Evolutionary conservation across 176 grass and related monocot species (phyloP).

Genomic region (Zea luxurians): DNA sequence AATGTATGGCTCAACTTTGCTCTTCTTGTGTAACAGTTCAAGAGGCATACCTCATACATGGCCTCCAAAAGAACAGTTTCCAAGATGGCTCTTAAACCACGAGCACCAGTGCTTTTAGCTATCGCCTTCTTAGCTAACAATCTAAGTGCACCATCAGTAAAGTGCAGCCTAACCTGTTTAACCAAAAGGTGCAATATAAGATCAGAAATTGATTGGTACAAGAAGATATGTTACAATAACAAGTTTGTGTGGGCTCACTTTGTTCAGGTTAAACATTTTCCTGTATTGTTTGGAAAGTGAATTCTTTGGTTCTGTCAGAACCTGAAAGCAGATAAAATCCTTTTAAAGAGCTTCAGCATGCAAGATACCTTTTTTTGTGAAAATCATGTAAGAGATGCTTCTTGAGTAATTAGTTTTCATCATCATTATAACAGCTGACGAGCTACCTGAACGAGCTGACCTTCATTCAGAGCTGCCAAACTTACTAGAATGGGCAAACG

Average conservation of each 20-base stretch:
- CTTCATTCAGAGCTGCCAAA: constrained; percentile 84
- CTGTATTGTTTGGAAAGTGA: constrained; percentile 93
- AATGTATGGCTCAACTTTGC: constrained; percentile 5
- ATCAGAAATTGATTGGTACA: constrained; percentile 16
- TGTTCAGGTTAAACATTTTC: constrained; percentile 92
- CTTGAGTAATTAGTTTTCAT: not conserved
- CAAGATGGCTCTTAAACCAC: constrained; percentile 88
- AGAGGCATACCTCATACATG: constrained; percentile 95
- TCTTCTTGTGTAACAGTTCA: constrained; percentile 17
- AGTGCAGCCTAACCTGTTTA: constrained; percentile 76
- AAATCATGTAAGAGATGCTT: constrained; percentile 19
- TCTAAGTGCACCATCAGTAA: constrained; percentile 70
- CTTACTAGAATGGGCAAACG: constrained; percentile 87
- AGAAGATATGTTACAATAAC: constrained; percentile 16
- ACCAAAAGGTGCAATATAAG: not conserved
- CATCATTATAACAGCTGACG: constrained; percentile 12
- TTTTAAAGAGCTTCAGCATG: constrained; percentile 34
- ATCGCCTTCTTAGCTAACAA: constrained; percentile 80
- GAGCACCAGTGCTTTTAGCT: constrained; percentile 76
- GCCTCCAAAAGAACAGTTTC: constrained; percentile 86
- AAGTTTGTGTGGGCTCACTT: constrained; percentile 49
- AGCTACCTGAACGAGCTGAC: constrained; percentile 93
- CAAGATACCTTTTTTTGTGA: not conserved
- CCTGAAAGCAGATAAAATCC: constrained; percentile 56
- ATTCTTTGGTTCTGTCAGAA: constrained; percentile 92